Percentiles rank a stretch among this genome's conserved stretches.
Conservation (phyloP, 768 basidiomycete genomes). For the Xerocomus spinulosus region DNA sequence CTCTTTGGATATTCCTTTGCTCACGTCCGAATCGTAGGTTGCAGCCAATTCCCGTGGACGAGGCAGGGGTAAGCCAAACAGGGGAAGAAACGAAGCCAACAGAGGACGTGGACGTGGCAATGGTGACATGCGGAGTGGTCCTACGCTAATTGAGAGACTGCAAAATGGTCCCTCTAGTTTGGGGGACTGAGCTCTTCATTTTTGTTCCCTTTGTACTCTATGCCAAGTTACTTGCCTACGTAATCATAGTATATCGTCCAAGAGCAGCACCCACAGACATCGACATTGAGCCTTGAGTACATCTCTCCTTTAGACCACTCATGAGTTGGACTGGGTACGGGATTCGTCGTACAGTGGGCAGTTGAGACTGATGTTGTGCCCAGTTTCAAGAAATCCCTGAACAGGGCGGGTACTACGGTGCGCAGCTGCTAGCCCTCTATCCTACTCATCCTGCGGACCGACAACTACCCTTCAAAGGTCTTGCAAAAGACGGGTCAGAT, state of each 20-base stretch:
- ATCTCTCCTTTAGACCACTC: too few species aligned
- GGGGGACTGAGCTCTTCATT: constrained; percentile 21
- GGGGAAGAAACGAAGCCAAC: constrained; percentile 18
- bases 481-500: constrained; percentile 99
- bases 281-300: too few species aligned
- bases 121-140: constrained; percentile 11
- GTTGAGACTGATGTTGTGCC: too few species aligned
- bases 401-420: constrained; percentile 87
- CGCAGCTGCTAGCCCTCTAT: constrained; percentile 23
- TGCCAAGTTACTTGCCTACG: constrained; percentile 6
- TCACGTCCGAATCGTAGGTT: constrained; percentile 7
- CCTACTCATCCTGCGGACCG: constrained; percentile 4
- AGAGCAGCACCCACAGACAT: too few species aligned
- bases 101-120: constrained; percentile 21
- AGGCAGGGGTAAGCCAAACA: constrained; percentile 17
- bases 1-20: background rate
- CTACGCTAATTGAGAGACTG: constrained; percentile 15
- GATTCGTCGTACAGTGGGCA: too few species aligned
- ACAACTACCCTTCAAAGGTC: constrained; percentile 44
- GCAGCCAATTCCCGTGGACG: constrained; percentile 17
- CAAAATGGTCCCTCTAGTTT: constrained; percentile 10
- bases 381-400: constrained; percentile 92
- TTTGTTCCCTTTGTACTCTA: too few species aligned
- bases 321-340: constrained; percentile 60
- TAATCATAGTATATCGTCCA: constrained; percentile 17